These are phyloP conservation scores for Tolypocladium capitatum DNA, from an alignment of 2,329 filamentous ascomycete species.

Conservation along the genomic window DNA sequence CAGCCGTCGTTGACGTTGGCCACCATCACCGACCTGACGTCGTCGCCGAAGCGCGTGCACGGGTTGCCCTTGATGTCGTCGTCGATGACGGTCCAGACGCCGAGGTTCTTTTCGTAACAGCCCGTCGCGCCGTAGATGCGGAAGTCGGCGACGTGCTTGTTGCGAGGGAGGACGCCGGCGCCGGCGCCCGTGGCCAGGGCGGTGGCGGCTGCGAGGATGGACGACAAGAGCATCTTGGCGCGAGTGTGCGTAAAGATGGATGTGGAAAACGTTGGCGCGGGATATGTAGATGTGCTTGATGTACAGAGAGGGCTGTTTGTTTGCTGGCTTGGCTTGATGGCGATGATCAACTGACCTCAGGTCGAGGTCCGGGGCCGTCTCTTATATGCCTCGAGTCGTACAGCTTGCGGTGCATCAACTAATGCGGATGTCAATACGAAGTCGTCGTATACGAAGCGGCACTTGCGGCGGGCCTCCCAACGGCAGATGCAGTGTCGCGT, in stretches of 20 bases:
- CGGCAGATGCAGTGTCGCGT: conserved; percentile 4
- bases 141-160: conserved; percentile 13
- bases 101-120: conserved; percentile 9
- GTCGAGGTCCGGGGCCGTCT: neutral
- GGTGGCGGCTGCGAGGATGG: conserved; percentile 2
- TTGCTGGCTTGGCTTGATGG: neutral
- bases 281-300: neutral
- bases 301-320: neutral
- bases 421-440: neutral
- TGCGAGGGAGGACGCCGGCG: conserved; percentile 7
- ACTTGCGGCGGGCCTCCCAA: neutral
- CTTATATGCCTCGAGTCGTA: neutral
- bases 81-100: conserved; percentile 14
- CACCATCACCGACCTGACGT: conserved; percentile 6
- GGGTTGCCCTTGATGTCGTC: conserved; percentile 8
- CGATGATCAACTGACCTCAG: neutral
- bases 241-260: neutral
- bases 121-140: conserved; percentile 8
- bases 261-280: neutral
- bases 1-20: conserved; percentile 7
- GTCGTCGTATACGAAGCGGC: neutral
- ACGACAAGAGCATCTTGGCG: conserved; percentile 6
- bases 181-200: conserved; percentile 5
- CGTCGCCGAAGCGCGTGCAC: conserved; percentile 8
- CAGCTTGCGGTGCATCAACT: too few species aligned